Percentiles rank a stretch among this genome's conserved stretches.
These are phyloP conservation scores for Cladosporium velox DNA, from an alignment of 2,329 filamentous ascomycete species.

Conservation along the genomic window DNA sequence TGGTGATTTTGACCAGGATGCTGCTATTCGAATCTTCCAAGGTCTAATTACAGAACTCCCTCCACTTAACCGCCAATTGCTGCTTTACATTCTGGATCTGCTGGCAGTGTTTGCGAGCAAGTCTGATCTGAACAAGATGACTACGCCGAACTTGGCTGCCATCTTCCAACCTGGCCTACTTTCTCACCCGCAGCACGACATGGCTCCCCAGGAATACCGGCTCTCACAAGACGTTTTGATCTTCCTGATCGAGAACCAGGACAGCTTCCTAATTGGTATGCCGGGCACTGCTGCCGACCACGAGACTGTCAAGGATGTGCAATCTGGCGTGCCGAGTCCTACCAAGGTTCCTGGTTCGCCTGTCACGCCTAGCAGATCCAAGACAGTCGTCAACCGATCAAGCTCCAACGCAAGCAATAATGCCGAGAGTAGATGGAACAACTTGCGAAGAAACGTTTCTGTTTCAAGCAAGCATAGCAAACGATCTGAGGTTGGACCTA, in stretches of 20 bases:
- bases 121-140: conserved; percentile 96
- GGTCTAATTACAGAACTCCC: conserved; percentile 89
- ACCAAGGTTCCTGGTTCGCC: conserved; percentile 43
- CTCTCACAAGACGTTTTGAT: conserved; percentile 96
- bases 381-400: conserved; percentile 68
- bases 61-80: conserved; percentile 85
- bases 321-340: conserved; percentile 65
- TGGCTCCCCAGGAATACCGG: conserved; percentile 91
- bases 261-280: conserved; percentile 98
- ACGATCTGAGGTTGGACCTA: conserved; percentile 69
- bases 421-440: conserved; percentile 80
- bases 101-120: conserved; percentile 97
- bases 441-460: conserved; percentile 83
- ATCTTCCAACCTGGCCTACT: conserved; percentile 98
- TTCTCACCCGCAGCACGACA: conserved; percentile 90
- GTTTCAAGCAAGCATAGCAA: conserved; percentile 87
- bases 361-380: conserved; percentile 48
- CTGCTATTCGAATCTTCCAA: conserved; percentile 82
- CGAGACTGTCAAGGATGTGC: conserved; percentile 65
- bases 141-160: conserved; percentile 86
- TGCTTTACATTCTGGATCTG: conserved; percentile 93
- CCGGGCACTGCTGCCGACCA: conserved; percentile 97
- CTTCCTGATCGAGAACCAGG: conserved; percentile 97
- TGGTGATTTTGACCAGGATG: conserved; percentile 71
- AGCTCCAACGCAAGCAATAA: conserved; percentile 86